phyloP scores from a whole-genome alignment of 1,284 basidiomycete species.

The Coniferiporia sulphurascens region DNA sequence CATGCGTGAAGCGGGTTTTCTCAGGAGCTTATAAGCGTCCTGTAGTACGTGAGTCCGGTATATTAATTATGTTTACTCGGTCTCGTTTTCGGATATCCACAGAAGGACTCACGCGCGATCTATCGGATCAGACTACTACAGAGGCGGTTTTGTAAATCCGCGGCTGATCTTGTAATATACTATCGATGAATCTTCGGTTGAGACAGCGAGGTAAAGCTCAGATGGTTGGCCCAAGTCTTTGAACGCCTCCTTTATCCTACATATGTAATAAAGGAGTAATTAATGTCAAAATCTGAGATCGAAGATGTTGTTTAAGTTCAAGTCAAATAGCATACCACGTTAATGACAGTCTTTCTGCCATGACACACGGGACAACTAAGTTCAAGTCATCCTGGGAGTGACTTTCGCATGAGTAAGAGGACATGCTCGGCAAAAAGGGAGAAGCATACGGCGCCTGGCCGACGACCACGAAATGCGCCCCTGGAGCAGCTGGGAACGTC shows the following conservation, averaged over 20 bases:
- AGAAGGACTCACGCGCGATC: background rate
- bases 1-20: background rate
- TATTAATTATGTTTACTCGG: background rate
- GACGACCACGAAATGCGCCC: constrained; percentile 55
- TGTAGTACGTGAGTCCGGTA: background rate
- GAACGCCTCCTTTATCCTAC: constrained; percentile 57
- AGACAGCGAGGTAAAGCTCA: constrained; percentile 66
- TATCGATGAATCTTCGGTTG: constrained; percentile 70
- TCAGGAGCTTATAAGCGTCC: background rate
- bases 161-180: constrained; percentile 77
- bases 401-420: background rate
- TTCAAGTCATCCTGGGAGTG: background rate
- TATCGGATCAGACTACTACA: constrained; percentile 32
- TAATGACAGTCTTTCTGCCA: constrained; percentile 59
- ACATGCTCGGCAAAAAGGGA: background rate
- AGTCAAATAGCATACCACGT: constrained; percentile 29
- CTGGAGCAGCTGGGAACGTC: constrained; percentile 53
- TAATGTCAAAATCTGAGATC: background rate
- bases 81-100: background rate
- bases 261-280: background rate
- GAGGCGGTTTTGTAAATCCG: constrained; percentile 68
- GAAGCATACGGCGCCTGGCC: constrained; percentile 46
- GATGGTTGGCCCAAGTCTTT: constrained; percentile 39
- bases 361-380: constrained; percentile 60
- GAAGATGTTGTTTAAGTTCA: background rate